phyloP scores from a whole-genome alignment of 2,329 filamentous ascomycete species.

The Fusarium sp. region DNA sequence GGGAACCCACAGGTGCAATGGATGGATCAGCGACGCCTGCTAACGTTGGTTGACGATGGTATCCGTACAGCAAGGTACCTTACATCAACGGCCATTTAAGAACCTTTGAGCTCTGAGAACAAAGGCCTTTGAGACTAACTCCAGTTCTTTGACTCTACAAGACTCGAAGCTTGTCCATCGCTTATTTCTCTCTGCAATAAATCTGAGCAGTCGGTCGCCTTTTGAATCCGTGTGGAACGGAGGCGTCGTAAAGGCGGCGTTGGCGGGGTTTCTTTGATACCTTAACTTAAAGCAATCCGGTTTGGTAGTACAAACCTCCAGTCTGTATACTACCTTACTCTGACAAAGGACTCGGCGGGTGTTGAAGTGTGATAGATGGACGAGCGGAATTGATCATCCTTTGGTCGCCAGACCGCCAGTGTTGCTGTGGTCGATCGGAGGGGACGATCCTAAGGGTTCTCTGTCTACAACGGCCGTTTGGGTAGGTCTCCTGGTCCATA shows the following conservation, averaged over 20 bases:
- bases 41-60: slow-evolving; percentile 25
- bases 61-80: slow-evolving; percentile 9
- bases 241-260: slow-evolving; percentile 35
- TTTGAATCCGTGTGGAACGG: slow-evolving; percentile 34
- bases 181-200: slow-evolving; percentile 9
- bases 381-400: slow-evolving; percentile 37
- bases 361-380: slow-evolving; percentile 3
- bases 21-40: slow-evolving; percentile 29
- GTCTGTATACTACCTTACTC: background rate
- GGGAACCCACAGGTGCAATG: slow-evolving; percentile 40
- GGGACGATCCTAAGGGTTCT: slow-evolving; percentile 25
- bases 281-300: slow-evolving; percentile 1
- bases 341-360: slow-evolving; percentile 6
- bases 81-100: slow-evolving; percentile 10
- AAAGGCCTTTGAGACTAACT: slow-evolving; percentile 12
- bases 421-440: slow-evolving; percentile 32
- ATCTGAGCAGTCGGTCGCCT: slow-evolving; percentile 21
- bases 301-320: slow-evolving; percentile 18
- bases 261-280: slow-evolving; percentile 24
- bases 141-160: slow-evolving; percentile 7
- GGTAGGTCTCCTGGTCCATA: slow-evolving; percentile 7
- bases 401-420: slow-evolving; percentile 34
- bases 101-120: slow-evolving; percentile 13
- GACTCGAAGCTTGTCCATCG: slow-evolving; percentile 3
- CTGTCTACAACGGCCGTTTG: background rate